phyloP scores from a whole-genome alignment of 1,284 basidiomycete genomes.

The Tetrapyrgos nigripes region DNA sequence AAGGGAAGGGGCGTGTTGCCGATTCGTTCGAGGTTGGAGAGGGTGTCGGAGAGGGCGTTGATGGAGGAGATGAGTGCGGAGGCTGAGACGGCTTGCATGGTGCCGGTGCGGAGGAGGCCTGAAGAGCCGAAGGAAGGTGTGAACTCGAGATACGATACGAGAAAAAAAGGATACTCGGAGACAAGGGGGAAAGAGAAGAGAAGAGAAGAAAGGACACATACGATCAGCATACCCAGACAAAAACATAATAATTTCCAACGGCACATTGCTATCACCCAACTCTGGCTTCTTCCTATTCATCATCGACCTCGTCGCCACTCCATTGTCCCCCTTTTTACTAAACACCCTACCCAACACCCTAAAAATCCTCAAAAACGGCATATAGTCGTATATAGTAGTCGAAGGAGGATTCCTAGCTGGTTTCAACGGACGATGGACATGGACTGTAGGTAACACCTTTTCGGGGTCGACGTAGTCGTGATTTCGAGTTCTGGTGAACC shows the following conservation, averaged over 20 bases:
- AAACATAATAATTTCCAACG: conserved; percentile 65
- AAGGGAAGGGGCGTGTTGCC: conserved; percentile 70
- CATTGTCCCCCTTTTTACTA: conserved; percentile 4
- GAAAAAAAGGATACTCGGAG: neutral
- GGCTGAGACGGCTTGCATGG: conserved; percentile 41
- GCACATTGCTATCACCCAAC: conserved; percentile 66
- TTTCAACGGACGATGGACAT: conserved; percentile 53
- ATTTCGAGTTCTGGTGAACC: neutral
- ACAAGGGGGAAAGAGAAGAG: conserved; percentile 11
- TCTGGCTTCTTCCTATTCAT: conserved; percentile 46
- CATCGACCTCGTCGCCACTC: conserved; percentile 30
- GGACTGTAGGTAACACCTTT: conserved; percentile 55
- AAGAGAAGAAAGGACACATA: neutral
- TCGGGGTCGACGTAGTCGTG: conserved; percentile 59
- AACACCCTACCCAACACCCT: conserved; percentile 48
- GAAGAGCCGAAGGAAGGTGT: no score
- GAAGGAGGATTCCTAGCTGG: conserved; percentile 62
- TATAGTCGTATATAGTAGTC: conserved; percentile 55
- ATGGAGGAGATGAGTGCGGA: conserved; percentile 55
- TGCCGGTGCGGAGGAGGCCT: no score
- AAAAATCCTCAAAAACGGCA: conserved; percentile 64
- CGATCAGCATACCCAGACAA: conserved; percentile 26
- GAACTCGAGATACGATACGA: no score
- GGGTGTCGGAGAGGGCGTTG: conserved; percentile 58
- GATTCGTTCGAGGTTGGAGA: conserved; percentile 66